These are phyloP conservation scores for Quercus wislizeni DNA, from an alignment of 306 rosid species.

Conservation along the genomic window DNA sequence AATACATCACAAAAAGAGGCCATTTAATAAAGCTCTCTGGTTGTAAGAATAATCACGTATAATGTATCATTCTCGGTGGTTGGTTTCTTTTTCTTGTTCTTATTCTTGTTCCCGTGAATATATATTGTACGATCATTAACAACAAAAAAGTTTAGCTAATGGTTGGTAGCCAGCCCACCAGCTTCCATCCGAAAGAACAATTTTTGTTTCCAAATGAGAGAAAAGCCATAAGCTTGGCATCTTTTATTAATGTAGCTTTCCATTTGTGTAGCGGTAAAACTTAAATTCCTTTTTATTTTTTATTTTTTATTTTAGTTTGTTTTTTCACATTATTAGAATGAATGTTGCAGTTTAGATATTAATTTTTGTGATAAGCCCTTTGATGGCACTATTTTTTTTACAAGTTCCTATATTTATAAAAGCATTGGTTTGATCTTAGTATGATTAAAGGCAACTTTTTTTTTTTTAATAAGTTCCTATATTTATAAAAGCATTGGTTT, in stretches of 20 bases:
- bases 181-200: constrained; percentile 26
- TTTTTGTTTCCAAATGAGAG: constrained; percentile 4
- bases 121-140: constrained; percentile 20
- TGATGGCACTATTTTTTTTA: too few species aligned
- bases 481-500: too few species aligned
- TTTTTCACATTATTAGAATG: too few species aligned
- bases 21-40: background rate
- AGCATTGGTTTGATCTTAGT: too few species aligned
- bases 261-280: constrained; percentile 22
- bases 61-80: constrained; percentile 1
- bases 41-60: background rate
- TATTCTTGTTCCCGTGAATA: constrained; percentile 23
- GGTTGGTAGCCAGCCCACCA: constrained; percentile 58
- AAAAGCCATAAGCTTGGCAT: constrained; percentile 18
- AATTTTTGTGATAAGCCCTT: too few species aligned
- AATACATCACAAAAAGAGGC: background rate
- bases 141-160: constrained; percentile 44
- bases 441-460: too few species aligned
- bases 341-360: too few species aligned
- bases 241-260: constrained; percentile 10
- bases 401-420: too few species aligned
- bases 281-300: background rate
- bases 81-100: constrained; percentile 32
- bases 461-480: too few species aligned
- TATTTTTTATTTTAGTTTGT: background rate